These are phyloP conservation scores for Xylogone sp. DNA, from an alignment of 2,329 filamentous ascomycete species.

Conservation along the genomic window DNA sequence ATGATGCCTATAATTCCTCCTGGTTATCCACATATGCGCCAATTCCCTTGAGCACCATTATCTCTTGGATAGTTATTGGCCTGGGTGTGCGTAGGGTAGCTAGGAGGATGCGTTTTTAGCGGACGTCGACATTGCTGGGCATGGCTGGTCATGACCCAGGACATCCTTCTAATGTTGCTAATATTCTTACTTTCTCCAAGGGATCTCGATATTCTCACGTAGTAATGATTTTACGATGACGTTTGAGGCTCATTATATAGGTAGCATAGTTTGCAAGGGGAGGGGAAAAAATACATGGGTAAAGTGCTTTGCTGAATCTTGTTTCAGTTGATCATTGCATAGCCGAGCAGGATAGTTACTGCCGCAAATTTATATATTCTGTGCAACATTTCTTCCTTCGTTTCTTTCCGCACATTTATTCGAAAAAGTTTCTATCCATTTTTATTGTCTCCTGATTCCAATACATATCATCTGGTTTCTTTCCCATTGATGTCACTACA, in stretches of 20 bases:
- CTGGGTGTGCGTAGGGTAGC: background rate
- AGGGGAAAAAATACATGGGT: background rate
- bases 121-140: constrained; percentile 10
- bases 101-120: background rate
- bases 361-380: background rate
- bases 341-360: background rate
- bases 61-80: background rate
- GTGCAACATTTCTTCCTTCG: no score
- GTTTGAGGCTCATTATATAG: background rate
- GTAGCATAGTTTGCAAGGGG: background rate
- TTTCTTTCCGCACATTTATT: background rate
- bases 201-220: background rate
- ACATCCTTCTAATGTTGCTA: background rate
- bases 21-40: constrained; percentile 14
- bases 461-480: no score
- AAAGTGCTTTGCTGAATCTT: background rate
- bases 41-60: constrained; percentile 9
- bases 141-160: constrained; percentile 13
- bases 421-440: background rate
- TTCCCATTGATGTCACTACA: no score
- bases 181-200: background rate
- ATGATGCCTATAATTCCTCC: constrained; percentile 14
- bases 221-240: background rate
- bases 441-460: no score
- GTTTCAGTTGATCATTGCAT: background rate